Evolutionary conservation across 495 filamentous ascomycete genomes (phyloP).

Genomic region (Acidiella bohemica): DNA sequence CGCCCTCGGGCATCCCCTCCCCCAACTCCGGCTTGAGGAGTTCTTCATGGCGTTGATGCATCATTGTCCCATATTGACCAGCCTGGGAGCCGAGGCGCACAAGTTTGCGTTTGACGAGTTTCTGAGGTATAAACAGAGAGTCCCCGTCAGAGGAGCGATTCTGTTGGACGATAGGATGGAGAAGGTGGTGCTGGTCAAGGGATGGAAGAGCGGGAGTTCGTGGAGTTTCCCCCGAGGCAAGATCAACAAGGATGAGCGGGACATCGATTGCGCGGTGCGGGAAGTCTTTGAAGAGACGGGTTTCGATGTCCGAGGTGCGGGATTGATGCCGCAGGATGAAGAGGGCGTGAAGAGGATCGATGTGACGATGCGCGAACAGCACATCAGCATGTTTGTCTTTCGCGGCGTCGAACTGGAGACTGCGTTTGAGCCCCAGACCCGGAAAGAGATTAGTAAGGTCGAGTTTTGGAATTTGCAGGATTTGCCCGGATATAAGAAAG

Average conservation of each 20-base stretch:
- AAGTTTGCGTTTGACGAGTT: conserved; percentile 77
- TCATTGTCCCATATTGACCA: conserved; percentile 76
- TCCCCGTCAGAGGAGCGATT: conserved; percentile 88
- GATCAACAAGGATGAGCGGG: conserved; percentile 91
- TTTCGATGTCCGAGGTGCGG: conserved; percentile 60
- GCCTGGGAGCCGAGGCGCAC: conserved; percentile 63
- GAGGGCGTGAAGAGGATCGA: conserved; percentile 66
- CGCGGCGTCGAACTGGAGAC: conserved; percentile 74
- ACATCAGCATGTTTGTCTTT: conserved; percentile 83
- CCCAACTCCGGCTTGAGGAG: conserved; percentile 64
- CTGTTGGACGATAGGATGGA: conserved; percentile 87
- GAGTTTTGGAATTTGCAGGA: conserved; percentile 83
- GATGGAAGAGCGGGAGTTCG: conserved; percentile 89
- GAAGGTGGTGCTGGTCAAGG: conserved; percentile 79
- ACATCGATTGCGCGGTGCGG: conserved; percentile 79
- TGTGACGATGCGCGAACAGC: conserved; percentile 78
- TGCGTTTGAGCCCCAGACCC: conserved; percentile 71
- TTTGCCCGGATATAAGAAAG: conserved; percentile 67
- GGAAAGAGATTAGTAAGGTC: conserved; percentile 96
- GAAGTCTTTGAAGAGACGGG: conserved; percentile 96
- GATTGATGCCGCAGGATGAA: conserved; percentile 51
- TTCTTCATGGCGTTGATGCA: conserved; percentile 84
- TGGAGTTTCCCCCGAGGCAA: conserved; percentile 97
- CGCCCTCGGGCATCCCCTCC: conserved; percentile 50
- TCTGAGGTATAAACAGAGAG: conserved; percentile 79